phyloP scores from a whole-genome alignment of 2,329 filamentous ascomycete genomes.

The Ophiostoma fasciatum region DNA sequence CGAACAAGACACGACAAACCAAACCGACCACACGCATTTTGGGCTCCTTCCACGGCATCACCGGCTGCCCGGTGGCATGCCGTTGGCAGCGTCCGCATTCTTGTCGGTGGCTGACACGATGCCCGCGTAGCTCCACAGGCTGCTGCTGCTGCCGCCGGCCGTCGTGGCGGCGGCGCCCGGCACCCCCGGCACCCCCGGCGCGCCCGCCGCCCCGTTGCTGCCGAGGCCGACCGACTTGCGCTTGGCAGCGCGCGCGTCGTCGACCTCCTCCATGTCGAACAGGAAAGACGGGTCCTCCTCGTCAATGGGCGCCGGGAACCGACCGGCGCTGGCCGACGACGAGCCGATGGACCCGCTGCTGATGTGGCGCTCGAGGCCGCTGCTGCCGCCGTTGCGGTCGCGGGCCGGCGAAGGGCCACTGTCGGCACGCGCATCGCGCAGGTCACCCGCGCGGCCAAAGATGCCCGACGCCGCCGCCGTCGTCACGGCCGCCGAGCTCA shows the following conservation, averaged over 20 bases:
- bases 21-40: too few relatives aligned
- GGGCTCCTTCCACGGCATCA: too few relatives aligned
- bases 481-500: conserved; percentile 18
- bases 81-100: background rate
- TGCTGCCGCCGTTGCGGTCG: conserved; percentile 27
- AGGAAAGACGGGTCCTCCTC: conserved; percentile 50
- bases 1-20: too few relatives aligned
- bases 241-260: conserved; percentile 21
- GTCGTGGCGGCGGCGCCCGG: too few relatives aligned
- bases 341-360: conserved; percentile 45
- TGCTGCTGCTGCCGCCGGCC: conserved; percentile 6
- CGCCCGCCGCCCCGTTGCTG: too few relatives aligned
- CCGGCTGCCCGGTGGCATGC: background rate
- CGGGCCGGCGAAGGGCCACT: too few relatives aligned
- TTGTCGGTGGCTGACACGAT: conserved; percentile 12
- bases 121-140: conserved; percentile 20
- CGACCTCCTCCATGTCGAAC: conserved; percentile 51
- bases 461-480: conserved; percentile 16
- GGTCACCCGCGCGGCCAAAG: conserved; percentile 15
- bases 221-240: conserved; percentile 6
- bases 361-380: conserved; percentile 39
- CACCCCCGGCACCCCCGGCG: too few relatives aligned
- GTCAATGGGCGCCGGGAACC: conserved; percentile 50
- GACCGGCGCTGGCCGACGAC: conserved; percentile 27
- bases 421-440: too few relatives aligned